phyloP scores from a whole-genome alignment of 2,329 filamentous ascomycete species.

The Akanthomyces lecanii region DNA sequence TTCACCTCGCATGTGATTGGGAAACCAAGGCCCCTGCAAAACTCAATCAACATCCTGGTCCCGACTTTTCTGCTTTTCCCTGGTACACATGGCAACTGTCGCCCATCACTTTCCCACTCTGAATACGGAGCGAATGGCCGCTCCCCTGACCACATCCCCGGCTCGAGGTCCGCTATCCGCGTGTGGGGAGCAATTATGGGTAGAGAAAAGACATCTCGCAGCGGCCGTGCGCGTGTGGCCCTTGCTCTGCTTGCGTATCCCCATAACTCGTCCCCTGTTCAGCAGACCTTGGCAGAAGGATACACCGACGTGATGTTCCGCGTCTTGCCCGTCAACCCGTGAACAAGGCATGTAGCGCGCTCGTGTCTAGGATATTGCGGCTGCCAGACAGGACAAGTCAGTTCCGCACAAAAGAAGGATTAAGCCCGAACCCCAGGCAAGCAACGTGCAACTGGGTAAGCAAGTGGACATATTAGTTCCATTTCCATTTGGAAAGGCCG shows the following conservation, averaged over 20 bases:
- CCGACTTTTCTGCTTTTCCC: neutral
- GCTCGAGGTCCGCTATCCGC: conserved; percentile 3
- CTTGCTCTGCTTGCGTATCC: neutral
- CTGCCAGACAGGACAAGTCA: neutral
- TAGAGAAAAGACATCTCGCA: neutral
- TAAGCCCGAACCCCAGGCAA: neutral
- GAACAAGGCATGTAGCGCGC: too few relatives aligned
- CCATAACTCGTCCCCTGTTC: neutral
- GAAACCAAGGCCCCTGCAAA: neutral
- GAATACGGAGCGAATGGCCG: neutral
- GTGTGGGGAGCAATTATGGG: conserved; percentile 7
- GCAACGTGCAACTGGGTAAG: too few relatives aligned
- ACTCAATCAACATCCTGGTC: neutral
- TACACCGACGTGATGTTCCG: neutral
- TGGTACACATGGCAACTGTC: neutral
- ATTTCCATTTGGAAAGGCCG: neutral
- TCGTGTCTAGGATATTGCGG: too few relatives aligned
- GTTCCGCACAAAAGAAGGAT: too few relatives aligned
- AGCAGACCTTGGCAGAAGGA: neutral
- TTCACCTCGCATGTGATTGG: conserved; percentile 1
- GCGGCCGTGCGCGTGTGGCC: conserved; percentile 3
- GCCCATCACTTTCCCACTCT: neutral
- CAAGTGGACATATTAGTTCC: too few relatives aligned
- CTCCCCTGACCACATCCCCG: neutral
- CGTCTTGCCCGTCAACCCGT: neutral